Evolutionary conservation across 2,329 filamentous ascomycete species (phyloP).

Genomic region (Trichoderma atroviride): DNA sequence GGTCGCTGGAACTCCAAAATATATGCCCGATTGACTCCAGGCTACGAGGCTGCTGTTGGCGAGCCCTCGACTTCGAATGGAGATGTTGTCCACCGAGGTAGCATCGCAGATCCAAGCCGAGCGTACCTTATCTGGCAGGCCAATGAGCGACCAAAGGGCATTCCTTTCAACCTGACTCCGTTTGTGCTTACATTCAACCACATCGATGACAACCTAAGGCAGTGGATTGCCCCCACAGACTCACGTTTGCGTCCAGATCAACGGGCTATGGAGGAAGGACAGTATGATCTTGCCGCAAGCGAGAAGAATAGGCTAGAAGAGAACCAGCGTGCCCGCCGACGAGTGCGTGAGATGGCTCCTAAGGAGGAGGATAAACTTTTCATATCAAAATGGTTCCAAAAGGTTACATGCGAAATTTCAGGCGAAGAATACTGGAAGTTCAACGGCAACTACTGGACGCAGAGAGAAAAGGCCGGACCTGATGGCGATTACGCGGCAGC

Average conservation of each 20-base stretch:
- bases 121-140: constrained; percentile 94
- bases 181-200: constrained; percentile 96
- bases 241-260: constrained; percentile 92
- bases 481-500: constrained; percentile 57
- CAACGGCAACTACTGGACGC: constrained; percentile 84
- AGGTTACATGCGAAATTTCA: constrained; percentile 72
- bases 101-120: constrained; percentile 66
- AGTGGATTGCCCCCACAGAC: constrained; percentile 86
- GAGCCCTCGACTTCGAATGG: constrained; percentile 48
- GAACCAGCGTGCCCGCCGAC: constrained; percentile 77
- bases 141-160: constrained; percentile 75
- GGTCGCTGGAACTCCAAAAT: constrained; percentile 98
- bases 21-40: constrained; percentile 89
- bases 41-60: constrained; percentile 76
- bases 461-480: constrained; percentile 65
- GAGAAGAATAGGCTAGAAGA: constrained; percentile 97
- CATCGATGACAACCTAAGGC: constrained; percentile 76
- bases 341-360: constrained; percentile 69
- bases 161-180: constrained; percentile 96
- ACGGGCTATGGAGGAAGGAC: constrained; percentile 97
- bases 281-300: constrained; percentile 87
- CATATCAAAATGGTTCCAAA: constrained; percentile 80
- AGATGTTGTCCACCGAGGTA: constrained; percentile 49
- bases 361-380: constrained; percentile 73
- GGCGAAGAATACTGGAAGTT: constrained; percentile 91